Conservation (phyloP, 768 basidiomycete genomes). For the Neoboletus subvelutipes region DNA sequence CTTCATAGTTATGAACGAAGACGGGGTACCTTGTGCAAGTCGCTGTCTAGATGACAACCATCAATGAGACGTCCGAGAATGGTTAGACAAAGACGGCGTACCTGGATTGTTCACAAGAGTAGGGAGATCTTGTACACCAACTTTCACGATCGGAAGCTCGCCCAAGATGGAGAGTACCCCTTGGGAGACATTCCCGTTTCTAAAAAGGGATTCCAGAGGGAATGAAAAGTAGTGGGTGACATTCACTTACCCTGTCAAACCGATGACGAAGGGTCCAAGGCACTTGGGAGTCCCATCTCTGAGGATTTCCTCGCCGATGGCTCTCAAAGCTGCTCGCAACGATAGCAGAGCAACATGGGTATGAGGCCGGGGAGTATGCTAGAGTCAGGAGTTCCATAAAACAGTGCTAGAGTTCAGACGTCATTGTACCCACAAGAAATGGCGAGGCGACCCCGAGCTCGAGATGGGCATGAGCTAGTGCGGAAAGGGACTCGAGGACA, state of each 20-base stretch:
- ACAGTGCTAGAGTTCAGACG: not conserved
- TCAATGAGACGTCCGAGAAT: conserved; percentile 1
- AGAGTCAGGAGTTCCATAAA: not conserved
- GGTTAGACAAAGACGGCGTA: conserved; percentile 26
- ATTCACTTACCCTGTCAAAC: conserved; percentile 70
- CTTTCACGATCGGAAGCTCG: conserved; percentile 64
- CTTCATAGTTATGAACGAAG: not conserved
- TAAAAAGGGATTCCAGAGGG: conserved; percentile 26
- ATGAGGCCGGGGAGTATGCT: conserved; percentile 79
- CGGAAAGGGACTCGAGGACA: conserved; percentile 74
- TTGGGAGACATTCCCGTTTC: conserved; percentile 78
- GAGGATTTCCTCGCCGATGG: conserved; percentile 56
- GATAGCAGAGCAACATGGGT: conserved; percentile 58
- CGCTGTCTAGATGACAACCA: conserved; percentile 41
- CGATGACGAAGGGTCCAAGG: conserved; percentile 77
- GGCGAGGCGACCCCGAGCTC: conserved; percentile 79
- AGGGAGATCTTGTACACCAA: conserved; percentile 57
- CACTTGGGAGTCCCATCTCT: conserved; percentile 56
- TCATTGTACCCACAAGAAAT: conserved; percentile 58
- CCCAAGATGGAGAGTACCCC: conserved; percentile 72
- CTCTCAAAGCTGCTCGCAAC: conserved; percentile 52
- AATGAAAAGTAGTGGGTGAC: not conserved
- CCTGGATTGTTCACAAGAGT: conserved; percentile 53
- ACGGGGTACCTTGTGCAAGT: conserved; percentile 51
- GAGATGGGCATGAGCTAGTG: conserved; percentile 77